Evolutionary conservation across 768 basidiomycete species (phyloP), one percentile per base, ranked within the genome.

Genomic region (Trametes cinnabarina): DNA sequence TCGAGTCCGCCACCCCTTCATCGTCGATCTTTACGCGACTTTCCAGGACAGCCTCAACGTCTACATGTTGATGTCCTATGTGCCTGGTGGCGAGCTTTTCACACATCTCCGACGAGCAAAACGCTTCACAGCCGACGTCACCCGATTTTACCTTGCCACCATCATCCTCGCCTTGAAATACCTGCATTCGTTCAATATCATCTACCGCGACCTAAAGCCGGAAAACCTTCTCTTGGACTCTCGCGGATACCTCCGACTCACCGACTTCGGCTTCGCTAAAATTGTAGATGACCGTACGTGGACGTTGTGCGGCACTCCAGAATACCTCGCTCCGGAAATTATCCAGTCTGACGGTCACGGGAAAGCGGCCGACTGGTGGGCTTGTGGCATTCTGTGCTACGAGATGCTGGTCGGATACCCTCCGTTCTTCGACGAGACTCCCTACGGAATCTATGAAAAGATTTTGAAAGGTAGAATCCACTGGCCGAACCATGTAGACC

Each of bases 311-410:
- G 93, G 93, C 34, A 96, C 93, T 10, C 93, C 94, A 19, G 93
- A 95, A 74, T 98, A 99, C 70, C 86, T 99, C 35, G 96, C 97
- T 3, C 97, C 97, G 19, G 97, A 99, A 74, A 97, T 99, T 57
- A 97, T 99, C 57, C 89, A 96, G 68, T 94, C 92, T 6, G 94
- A 96, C 61, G 97, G 97, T 11, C 97, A 99, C 72, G 94, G 94
- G 11, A 96, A 97, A 72, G 94, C 95, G 9, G 95, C 94, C 6
- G 96, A 99, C 70, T 99, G 94, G 94, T 99, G 97, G 97, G 96
- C 97, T 9, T 89, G 94, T 66, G 97, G 97, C 19, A 91, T 98
- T 44, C 79, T 99, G 34, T 93, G 92, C 71, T 99, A 96, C 71
- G 97, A 99, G 72, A 98, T 98, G 94, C 84, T 99, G 42, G 96